These are phyloP conservation scores for Vairimorpha necatrix DNA, from an alignment of 371 early-diverging fungal species.

Conservation along the genomic window DNA sequence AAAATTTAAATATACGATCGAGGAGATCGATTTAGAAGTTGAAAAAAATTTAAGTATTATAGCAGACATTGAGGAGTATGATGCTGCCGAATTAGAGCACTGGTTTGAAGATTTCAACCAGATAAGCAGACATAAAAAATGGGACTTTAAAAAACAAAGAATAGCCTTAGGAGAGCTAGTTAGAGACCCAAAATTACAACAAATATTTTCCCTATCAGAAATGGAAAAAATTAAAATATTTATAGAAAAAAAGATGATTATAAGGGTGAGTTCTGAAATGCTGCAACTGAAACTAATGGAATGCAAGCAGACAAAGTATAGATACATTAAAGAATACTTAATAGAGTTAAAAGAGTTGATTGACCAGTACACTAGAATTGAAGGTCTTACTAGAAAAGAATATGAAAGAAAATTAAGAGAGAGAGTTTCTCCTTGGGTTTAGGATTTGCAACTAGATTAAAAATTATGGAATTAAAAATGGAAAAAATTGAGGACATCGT, in stretches of 20 bases:
- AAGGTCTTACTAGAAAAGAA: neutral
- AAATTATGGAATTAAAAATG: neutral
- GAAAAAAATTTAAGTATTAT: too few species aligned
- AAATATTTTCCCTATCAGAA: neutral
- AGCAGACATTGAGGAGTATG: too few species aligned
- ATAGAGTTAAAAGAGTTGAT: slow-evolving; percentile 1
- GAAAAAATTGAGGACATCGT: neutral
- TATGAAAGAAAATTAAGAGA: slow-evolving; percentile 10
- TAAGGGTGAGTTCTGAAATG: neutral
- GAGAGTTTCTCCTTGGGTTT: neutral
- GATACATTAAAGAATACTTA: neutral
- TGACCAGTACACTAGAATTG: neutral
- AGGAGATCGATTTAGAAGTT: too few species aligned
- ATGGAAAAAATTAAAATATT: neutral
- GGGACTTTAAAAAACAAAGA: neutral
- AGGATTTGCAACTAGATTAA: neutral
- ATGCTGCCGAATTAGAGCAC: too few species aligned
- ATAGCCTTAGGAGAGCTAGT: neutral
- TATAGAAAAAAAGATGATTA: neutral
- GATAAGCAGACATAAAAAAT: neutral
- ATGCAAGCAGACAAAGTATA: neutral
- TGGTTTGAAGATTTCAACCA: too few species aligned
- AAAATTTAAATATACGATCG: too few species aligned
- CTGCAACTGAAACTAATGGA: neutral
- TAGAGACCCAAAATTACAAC: neutral